A percentile compares a stretch with the other conserved stretches of the same genome.
Conservation (phyloP, 257 asterid species). For the Thymus mandschuricus region DNA sequence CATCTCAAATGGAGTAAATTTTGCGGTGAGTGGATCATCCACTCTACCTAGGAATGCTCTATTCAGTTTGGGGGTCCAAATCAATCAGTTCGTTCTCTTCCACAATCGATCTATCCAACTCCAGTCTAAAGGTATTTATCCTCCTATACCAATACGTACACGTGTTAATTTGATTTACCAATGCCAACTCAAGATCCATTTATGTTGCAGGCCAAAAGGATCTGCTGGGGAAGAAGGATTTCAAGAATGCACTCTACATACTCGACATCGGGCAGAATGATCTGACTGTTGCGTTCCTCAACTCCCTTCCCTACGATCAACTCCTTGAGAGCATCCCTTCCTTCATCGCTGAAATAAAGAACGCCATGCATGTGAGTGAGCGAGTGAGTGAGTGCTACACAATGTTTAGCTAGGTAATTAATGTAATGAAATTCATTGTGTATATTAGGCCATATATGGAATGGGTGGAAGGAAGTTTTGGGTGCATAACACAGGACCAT, state of each 20-base stretch:
- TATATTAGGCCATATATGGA: slow-evolving; percentile 35
- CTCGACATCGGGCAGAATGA: slow-evolving; percentile 67
- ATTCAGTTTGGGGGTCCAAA: slow-evolving; percentile 42
- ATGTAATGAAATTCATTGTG: no score
- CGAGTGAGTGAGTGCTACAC: no score
- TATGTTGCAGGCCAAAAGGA: slow-evolving; percentile 24
- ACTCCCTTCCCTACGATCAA: slow-evolving; percentile 37
- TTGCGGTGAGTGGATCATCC: slow-evolving; percentile 45
- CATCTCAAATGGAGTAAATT: slow-evolving; percentile 51
- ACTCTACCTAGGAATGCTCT: slow-evolving; percentile 33
- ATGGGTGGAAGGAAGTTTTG: slow-evolving; percentile 55
- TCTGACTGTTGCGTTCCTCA: slow-evolving; percentile 33
- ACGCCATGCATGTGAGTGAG: slow-evolving; percentile 31
- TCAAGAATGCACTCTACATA: slow-evolving; percentile 43
- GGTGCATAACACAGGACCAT: slow-evolving; percentile 60
- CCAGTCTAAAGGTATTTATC: slow-evolving; percentile 29
- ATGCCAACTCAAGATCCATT: no score
- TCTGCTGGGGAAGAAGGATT: slow-evolving; percentile 35
- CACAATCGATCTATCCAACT: slow-evolving; percentile 28
- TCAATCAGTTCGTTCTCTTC: slow-evolving; percentile 43
- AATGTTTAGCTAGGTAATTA: no score
- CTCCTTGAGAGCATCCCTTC: slow-evolving; percentile 46
- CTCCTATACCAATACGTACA: no score
- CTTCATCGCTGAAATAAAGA: slow-evolving; percentile 50
- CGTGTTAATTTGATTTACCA: no score